Evolutionary conservation across 352 stramenopile species (phyloP).

Genomic region (Phytopythium helicoides): DNA sequence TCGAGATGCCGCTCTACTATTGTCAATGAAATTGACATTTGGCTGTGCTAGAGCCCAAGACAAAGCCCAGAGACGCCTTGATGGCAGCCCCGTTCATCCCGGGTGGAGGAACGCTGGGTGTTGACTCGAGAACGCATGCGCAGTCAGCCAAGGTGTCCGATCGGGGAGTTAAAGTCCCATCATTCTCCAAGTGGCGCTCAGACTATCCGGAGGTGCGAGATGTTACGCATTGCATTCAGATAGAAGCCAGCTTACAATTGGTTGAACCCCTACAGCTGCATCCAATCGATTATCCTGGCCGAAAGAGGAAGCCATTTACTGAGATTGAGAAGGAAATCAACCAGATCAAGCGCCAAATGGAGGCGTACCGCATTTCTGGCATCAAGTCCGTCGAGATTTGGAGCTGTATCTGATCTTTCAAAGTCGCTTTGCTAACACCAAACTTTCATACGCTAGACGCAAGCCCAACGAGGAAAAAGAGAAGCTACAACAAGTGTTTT

Average conservation of each 20-base stretch:
- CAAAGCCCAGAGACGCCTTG: constrained; percentile 27
- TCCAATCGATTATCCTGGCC: constrained; percentile 53
- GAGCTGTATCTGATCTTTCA: background rate
- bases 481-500: constrained; percentile 79
- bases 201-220: constrained; percentile 26
- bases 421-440: background rate
- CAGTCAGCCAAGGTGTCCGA: constrained; percentile 53
- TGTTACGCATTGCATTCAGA: background rate
- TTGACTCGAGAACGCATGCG: constrained; percentile 48
- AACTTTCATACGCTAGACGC: constrained; percentile 9
- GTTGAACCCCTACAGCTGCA: constrained; percentile 29
- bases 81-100: constrained; percentile 60
- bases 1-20: background rate
- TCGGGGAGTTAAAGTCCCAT: constrained; percentile 52
- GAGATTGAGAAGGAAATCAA: constrained; percentile 80
- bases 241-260: too few relatives aligned
- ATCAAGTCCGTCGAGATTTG: constrained; percentile 50
- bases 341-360: constrained; percentile 70
- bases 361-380: constrained; percentile 47
- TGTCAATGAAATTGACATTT: background rate
- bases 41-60: constrained; percentile 51
- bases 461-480: constrained; percentile 78
- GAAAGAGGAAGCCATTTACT: constrained; percentile 53
- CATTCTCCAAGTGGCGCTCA: constrained; percentile 24
- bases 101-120: constrained; percentile 31